phyloP scores from a whole-genome alignment of 495 filamentous ascomycete species.

The Hypoxylon fragiforme region DNA sequence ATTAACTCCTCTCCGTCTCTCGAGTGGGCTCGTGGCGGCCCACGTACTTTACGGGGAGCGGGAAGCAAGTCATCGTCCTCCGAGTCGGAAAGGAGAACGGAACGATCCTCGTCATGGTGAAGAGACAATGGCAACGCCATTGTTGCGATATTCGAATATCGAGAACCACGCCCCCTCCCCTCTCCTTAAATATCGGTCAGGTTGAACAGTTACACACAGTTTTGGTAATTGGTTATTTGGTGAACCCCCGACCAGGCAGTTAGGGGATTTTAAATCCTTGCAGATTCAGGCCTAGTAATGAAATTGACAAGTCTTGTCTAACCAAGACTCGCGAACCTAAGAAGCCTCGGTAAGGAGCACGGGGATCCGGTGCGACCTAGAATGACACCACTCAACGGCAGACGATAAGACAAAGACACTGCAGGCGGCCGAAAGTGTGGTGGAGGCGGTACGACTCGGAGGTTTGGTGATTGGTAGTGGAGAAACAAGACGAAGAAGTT shows the following conservation, averaged over 20 bases:
- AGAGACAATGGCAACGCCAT: conserved; percentile 38
- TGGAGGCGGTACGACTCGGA: conserved; percentile 19
- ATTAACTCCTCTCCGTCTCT: conserved; percentile 26
- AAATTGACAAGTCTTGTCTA: conserved; percentile 23
- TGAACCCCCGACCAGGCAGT: neutral
- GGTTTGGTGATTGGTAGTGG: conserved; percentile 16
- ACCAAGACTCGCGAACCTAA: conserved; percentile 12
- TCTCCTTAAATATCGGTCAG: conserved; percentile 19
- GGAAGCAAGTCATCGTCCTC: conserved; percentile 39
- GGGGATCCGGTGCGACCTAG: conserved; percentile 9
- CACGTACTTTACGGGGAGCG: conserved; percentile 17
- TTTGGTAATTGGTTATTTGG: no score
- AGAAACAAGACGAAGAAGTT: neutral
- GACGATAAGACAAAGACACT: conserved; percentile 25
- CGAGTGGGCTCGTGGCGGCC: conserved; percentile 16
- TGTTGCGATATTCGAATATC: conserved; percentile 14
- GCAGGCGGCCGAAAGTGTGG: conserved; percentile 31
- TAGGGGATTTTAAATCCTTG: conserved; percentile 10
- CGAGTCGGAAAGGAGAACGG: conserved; percentile 37
- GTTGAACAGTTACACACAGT: conserved; percentile 9
- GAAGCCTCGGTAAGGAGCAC: conserved; percentile 2
- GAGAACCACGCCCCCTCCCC: conserved; percentile 22
- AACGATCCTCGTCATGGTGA: conserved; percentile 39
- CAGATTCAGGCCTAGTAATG: conserved; percentile 1
- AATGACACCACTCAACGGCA: conserved; percentile 15